Conservation (phyloP, 108 stramenopile genomes). For the Pelagomonas calceolata region DNA sequence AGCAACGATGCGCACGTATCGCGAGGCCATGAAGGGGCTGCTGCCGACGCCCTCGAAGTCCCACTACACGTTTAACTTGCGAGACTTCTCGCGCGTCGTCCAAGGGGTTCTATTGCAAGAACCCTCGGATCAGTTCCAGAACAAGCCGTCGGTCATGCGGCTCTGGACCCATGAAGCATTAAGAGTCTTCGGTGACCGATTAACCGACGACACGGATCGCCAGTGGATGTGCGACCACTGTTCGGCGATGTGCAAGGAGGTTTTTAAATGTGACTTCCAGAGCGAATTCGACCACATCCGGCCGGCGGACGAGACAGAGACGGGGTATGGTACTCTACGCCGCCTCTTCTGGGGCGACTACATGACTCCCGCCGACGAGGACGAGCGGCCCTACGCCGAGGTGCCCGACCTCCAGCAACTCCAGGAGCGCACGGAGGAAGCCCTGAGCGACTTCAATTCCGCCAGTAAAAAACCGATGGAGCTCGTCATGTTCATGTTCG, state of each 20-base stretch:
- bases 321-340: slow-evolving; percentile 23
- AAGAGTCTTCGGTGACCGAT: slow-evolving; percentile 51
- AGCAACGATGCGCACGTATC: slow-evolving; percentile 47
- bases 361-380: slow-evolving; percentile 24
- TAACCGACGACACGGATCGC: slow-evolving; percentile 45
- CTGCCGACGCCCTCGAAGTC: slow-evolving; percentile 53
- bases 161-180: slow-evolving; percentile 53
- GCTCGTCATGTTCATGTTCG: slow-evolving; percentile 55
- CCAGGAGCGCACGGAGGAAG: slow-evolving; percentile 26
- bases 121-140: slow-evolving; percentile 25
- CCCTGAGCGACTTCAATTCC: slow-evolving; percentile 44
- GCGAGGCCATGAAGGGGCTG: slow-evolving; percentile 28
- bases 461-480: slow-evolving; percentile 47
- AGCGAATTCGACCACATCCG: slow-evolving; percentile 30
- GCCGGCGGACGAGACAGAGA: not conserved
- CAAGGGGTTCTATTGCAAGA: slow-evolving; percentile 51
- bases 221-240: slow-evolving; percentile 40
- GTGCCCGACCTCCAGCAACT: slow-evolving; percentile 31
- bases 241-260: slow-evolving; percentile 12
- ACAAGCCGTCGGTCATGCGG: slow-evolving; percentile 22
- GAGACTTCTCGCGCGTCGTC: slow-evolving; percentile 50
- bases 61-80: slow-evolving; percentile 61
- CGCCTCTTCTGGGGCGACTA: slow-evolving; percentile 50
- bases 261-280: slow-evolving; percentile 31
- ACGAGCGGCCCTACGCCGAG: slow-evolving; percentile 34